phyloP scores from a whole-genome alignment of 441 rosid genomes.

The Euphorbia neoarborescens region DNA sequence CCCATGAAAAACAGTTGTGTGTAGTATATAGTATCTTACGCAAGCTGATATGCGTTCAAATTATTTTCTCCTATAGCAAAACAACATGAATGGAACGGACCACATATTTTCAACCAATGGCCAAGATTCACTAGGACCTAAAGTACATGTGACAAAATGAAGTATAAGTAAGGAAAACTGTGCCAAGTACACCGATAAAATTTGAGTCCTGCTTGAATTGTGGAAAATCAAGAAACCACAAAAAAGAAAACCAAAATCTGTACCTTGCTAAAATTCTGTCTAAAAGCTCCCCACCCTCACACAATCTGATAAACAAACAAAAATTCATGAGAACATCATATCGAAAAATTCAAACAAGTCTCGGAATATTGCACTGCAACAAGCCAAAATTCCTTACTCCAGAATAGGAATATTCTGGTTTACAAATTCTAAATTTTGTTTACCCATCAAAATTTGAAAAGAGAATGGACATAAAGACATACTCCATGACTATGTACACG shows the following conservation, averaged over 20 bases:
- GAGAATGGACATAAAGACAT: slow-evolving; percentile 38
- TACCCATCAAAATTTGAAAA: slow-evolving; percentile 10
- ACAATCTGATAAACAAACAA: slow-evolving; percentile 46
- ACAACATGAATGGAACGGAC: no score
- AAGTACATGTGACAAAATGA: neutral
- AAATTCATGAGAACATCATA: slow-evolving; percentile 13
- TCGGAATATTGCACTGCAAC: neutral
- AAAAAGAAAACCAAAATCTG: neutral
- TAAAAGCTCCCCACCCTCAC: slow-evolving; percentile 85
- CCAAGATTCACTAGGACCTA: neutral
- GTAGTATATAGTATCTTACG: neutral
- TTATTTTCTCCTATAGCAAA: neutral
- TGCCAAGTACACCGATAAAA: neutral
- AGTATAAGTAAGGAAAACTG: neutral
- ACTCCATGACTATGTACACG: slow-evolving; percentile 97
- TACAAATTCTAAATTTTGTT: slow-evolving; percentile 12
- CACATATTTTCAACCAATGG: neutral
- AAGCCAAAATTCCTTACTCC: neutral
- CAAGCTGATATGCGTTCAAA: neutral
- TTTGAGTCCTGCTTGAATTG: neutral
- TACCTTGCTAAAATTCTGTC: slow-evolving; percentile 88
- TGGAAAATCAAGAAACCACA: neutral
- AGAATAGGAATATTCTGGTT: slow-evolving; percentile 2
- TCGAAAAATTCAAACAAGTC: slow-evolving; percentile 6
- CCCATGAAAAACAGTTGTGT: neutral